Evolutionary conservation across 768 basidiomycete species (phyloP).

Genomic region (Russula dissimulans): DNA sequence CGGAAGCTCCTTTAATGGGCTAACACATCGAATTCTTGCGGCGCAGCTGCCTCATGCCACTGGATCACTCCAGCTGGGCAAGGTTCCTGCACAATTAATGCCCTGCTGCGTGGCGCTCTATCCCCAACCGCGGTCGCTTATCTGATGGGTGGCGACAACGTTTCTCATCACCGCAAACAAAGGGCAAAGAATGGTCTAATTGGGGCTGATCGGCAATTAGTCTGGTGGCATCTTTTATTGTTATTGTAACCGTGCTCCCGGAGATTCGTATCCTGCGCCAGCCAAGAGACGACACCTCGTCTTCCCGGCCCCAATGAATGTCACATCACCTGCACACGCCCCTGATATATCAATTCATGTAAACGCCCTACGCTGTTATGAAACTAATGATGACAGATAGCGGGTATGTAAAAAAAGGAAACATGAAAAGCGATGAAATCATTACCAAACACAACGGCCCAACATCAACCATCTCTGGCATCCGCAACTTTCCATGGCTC

Average conservation of each 20-base stretch:
- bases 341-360: constrained; percentile 3
- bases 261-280: neutral
- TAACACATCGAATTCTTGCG: neutral
- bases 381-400: constrained; percentile 7
- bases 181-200: constrained; percentile 15
- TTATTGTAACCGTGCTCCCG: constrained; percentile 11
- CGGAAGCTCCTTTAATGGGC: constrained; percentile 1
- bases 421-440: neutral
- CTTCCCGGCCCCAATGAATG: neutral
- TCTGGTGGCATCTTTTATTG: constrained; percentile 5
- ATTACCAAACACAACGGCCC: neutral
- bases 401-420: constrained; percentile 3
- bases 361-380: neutral
- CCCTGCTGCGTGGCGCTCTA: constrained; percentile 12
- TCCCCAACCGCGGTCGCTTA: constrained; percentile 1
- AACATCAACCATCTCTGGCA: neutral
- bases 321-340: constrained; percentile 4
- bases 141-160: constrained; percentile 16
- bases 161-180: neutral
- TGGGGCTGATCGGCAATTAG: constrained; percentile 2
- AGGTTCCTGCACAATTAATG: constrained; percentile 6
- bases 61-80: constrained; percentile 9
- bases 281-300: constrained; percentile 11
- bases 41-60: constrained; percentile 16
- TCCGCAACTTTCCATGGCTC: constrained; percentile 18